Conservation (phyloP, 768 basidiomycete genomes). For the Kwoniella botswanensis region DNA sequence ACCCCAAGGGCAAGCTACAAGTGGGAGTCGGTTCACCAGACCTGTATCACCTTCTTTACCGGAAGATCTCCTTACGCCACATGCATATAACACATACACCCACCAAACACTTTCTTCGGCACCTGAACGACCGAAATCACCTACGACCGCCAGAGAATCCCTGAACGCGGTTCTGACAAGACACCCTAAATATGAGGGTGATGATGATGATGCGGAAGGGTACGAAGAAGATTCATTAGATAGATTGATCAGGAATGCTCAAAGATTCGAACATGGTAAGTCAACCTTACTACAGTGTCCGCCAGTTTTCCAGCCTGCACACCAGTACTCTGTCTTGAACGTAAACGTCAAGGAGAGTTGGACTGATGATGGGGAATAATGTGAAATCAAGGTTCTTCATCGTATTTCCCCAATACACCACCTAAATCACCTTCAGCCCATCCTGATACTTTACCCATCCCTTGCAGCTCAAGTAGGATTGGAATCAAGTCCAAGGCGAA, state of each 20-base stretch:
- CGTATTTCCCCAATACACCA: constrained; percentile 11
- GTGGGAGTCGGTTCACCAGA: constrained; percentile 8
- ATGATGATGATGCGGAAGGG: not conserved
- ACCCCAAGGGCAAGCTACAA: not conserved
- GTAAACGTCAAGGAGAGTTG: too few relatives aligned
- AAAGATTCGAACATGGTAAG: constrained; percentile 16
- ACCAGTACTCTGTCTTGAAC: not conserved
- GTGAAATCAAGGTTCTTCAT: too few relatives aligned
- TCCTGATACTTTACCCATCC: not conserved
- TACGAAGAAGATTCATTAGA: constrained; percentile 6
- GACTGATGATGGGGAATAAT: too few relatives aligned
- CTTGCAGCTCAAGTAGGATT: not conserved
- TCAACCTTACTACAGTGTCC: not conserved
- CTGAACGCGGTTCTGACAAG: constrained; percentile 4
- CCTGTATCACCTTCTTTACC: constrained; percentile 18
- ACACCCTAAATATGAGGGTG: not conserved
- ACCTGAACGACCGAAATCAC: constrained; percentile 15
- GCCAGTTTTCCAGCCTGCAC: not conserved
- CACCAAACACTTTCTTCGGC: constrained; percentile 16
- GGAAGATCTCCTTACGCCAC: not conserved
- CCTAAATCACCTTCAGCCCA: not conserved
- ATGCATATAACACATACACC: not conserved
- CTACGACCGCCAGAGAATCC: constrained; percentile 15
- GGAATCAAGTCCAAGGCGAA: not conserved
- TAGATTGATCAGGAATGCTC: constrained; percentile 12